Percentiles rank a stretch among this genome's conserved stretches.
These are phyloP conservation scores for Mortierella antarctica DNA, from an alignment of 192 early-diverging fungal genomes.

Conservation along the genomic window DNA sequence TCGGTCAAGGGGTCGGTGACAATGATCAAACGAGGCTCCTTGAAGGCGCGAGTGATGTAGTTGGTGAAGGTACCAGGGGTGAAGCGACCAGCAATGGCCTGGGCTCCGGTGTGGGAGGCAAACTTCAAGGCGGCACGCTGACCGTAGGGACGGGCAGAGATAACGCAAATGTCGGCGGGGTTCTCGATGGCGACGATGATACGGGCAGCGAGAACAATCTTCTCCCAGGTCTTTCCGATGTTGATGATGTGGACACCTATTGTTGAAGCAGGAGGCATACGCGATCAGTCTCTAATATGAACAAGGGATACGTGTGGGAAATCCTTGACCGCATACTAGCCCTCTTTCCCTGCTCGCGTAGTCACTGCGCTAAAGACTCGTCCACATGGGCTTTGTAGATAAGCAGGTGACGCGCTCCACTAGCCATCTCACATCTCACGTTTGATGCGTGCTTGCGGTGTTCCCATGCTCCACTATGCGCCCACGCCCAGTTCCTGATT, in stretches of 20 bases:
- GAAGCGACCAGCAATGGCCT: conserved; percentile 99
- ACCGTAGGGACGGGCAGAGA: conserved; percentile 96
- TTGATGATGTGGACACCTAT: conserved; percentile 97
- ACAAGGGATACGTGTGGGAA: no score
- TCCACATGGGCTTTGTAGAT: neutral
- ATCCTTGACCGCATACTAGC: neutral
- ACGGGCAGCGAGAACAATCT: conserved; percentile 98
- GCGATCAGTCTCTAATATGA: neutral
- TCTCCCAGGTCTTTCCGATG: conserved; percentile 99
- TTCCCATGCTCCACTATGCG: no score
- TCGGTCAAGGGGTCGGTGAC: conserved; percentile 98
- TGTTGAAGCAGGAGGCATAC: neutral
- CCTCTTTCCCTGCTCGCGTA: no score
- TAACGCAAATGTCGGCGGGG: conserved; percentile 96
- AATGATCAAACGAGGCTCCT: conserved; percentile 98
- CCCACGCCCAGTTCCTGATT: neutral
- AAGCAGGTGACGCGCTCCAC: no score
- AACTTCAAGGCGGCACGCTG: conserved; percentile 99
- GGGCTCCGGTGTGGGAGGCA: conserved; percentile 97
- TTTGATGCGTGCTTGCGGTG: no score
- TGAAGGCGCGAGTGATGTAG: conserved; percentile 99
- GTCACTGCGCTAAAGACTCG: no score
- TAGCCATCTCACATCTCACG: no score
- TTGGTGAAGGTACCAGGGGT: conserved; percentile 99
- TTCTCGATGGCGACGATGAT: conserved; percentile 99